Evolutionary conservation across 2,329 filamentous ascomycete species (phyloP).

Genomic region (Sarocladiaceae sp.): DNA sequence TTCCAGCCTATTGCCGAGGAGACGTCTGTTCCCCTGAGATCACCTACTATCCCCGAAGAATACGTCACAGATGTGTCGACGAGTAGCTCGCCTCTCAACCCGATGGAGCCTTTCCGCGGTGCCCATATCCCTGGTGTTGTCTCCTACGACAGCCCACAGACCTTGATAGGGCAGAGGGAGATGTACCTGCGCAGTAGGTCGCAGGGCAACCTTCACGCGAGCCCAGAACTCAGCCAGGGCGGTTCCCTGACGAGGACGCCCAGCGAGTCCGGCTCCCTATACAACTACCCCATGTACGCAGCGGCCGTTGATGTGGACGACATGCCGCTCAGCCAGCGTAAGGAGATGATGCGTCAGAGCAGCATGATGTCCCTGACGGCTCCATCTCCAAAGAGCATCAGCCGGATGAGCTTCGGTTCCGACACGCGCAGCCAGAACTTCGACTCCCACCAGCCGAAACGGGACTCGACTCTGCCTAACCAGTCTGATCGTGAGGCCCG

Average conservation of each 20-base stretch:
- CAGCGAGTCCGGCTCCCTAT: constrained; percentile 36
- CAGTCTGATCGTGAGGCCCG: constrained; percentile 46
- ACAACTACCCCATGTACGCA: constrained; percentile 28
- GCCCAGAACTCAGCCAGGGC: constrained; percentile 14
- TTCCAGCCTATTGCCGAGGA: constrained; percentile 42
- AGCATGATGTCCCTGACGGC: constrained; percentile 28
- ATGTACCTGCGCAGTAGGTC: constrained; percentile 47
- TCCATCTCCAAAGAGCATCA: background rate
- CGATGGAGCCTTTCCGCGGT: constrained; percentile 20
- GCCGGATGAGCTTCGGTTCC: constrained; percentile 12
- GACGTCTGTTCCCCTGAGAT: constrained; percentile 13
- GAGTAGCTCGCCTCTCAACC: constrained; percentile 13
- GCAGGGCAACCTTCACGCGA: constrained; percentile 30
- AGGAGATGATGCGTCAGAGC: constrained; percentile 49
- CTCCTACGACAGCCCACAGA: constrained; percentile 47
- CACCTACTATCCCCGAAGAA: constrained; percentile 18
- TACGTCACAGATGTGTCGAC: constrained; percentile 5
- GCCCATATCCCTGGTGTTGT: constrained; percentile 37
- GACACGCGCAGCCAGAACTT: constrained; percentile 33
- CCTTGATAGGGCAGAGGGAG: constrained; percentile 50
- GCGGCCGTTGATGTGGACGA: constrained; percentile 51
- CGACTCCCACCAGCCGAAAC: constrained; percentile 49
- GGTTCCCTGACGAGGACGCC: constrained; percentile 21
- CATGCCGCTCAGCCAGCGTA: constrained; percentile 64
- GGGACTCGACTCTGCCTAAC: constrained; percentile 36